Evolutionary conservation across 345 rosid genomes (phyloP).

Genomic region (Orychophragmus violaceus): DNA sequence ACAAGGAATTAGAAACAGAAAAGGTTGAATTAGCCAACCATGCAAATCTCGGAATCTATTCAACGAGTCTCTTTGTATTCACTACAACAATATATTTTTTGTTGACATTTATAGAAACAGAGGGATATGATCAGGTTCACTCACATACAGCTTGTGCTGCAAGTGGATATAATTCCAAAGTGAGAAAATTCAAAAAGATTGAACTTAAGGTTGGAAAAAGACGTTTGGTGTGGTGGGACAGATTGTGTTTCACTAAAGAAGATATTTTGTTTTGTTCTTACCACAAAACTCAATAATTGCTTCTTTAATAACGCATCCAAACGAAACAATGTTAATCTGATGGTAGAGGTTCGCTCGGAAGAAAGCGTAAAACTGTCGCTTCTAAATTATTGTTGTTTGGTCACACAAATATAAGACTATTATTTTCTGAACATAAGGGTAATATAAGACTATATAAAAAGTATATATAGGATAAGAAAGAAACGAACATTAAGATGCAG

Average conservation of each 20-base stretch:
- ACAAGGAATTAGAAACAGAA: too few species aligned
- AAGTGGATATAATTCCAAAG: slow-evolving; percentile 7
- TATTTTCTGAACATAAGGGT: too few species aligned
- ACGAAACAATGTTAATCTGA: too few species aligned
- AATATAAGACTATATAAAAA: too few species aligned
- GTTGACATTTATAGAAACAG: not conserved
- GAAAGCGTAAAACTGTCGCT: too few species aligned
- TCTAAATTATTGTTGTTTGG: too few species aligned
- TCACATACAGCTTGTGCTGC: not conserved
- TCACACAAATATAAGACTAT: too few species aligned
- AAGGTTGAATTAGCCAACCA: slow-evolving; percentile 8
- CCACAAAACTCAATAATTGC: not conserved
- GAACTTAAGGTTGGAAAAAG: not conserved
- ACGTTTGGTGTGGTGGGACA: not conserved
- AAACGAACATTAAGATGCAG: too few species aligned
- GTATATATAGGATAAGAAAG: too few species aligned
- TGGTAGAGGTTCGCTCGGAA: too few species aligned
- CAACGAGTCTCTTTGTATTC: not conserved
- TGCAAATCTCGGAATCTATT: slow-evolving; percentile 17
- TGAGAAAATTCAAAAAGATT: slow-evolving; percentile 1
- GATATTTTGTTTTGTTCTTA: not conserved
- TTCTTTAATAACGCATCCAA: not conserved
- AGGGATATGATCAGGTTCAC: slow-evolving; percentile 1
- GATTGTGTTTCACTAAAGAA: not conserved
- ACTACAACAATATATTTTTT: not conserved